Base-by-base conservation (phyloP, 2,329 filamentous ascomycete genomes). In the Cladosporium sp. region DNA sequence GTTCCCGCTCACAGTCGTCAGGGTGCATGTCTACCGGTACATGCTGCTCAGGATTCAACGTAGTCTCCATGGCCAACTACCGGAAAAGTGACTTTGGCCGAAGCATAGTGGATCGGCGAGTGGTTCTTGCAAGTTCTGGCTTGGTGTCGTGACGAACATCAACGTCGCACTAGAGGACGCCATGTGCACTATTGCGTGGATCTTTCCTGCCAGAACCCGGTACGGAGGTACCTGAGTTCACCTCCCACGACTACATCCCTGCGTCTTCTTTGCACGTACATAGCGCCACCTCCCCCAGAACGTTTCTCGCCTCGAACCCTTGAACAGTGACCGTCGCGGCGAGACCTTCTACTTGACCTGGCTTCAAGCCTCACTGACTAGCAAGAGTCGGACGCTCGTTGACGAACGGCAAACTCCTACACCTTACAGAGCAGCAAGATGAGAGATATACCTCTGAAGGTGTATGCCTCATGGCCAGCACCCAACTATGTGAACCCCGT, bases 401-500 rank as follows among this genome's bases (percentile, higher is more conserved):
- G 28, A 4, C 28, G 12, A 10, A 32, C 28, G 28, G 28, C 28
- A 10, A 32, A n/a, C n/a, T n/a, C n/a, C 28, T 2, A 32, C 28
- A 4, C 8, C 12, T 9, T 10, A 35, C 25, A 35, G 15, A 22
- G 20, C 52, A 24, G 25, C 45, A 57, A 15, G 25, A 51, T 57
- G 54, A 39, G 44, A 34, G 54, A 50, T 17, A 57, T 57, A 12
- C 68, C 68, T 13, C 56, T 66, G 9, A 63, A 67, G 12, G 71
- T 78, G 44, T 58, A 72, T 37, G 48, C 70, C 24, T 63, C 65
- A 35, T 78, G 72, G 70, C 75, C 75, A 2, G 64, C 57, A 2
- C 73, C 75, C 0, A 74, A 77, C 60, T 77, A 77, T 52, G 66
- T 69, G 47, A 59, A 78, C 57, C 77, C 77, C 1, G 61, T 61